Conservation (phyloP, 192 early-diverging fungal species). For the Backusella westeae region DNA sequence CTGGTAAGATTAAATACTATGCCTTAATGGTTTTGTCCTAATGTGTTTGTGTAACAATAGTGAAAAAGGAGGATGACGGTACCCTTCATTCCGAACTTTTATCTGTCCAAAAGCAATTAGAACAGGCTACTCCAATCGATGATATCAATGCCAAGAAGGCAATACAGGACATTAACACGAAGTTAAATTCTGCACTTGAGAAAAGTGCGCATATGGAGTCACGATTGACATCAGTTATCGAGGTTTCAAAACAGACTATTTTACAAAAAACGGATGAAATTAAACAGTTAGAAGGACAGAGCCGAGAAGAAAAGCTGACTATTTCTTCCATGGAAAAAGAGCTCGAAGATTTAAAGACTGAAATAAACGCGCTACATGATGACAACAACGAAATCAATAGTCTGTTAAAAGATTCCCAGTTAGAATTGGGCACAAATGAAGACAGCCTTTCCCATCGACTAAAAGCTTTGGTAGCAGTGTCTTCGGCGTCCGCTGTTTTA, state of each 20-base stretch:
- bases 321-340: not conserved
- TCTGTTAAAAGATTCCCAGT: not conserved
- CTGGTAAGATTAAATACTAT: not conserved
- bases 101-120: slow-evolving; percentile 8
- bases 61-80: not conserved
- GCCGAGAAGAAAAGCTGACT: not conserved
- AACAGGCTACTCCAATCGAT: not conserved
- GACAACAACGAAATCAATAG: not conserved
- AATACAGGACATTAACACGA: not conserved
- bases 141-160: not conserved
- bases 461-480: not conserved
- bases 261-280: not conserved
- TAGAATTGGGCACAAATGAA: not conserved
- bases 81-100: not conserved
- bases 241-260: not conserved
- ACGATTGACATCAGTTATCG: not conserved
- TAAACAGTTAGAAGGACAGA: not conserved
- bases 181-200: not conserved
- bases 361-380: not conserved
- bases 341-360: not conserved
- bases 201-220: not conserved
- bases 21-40: not conserved
- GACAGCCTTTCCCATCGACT: not conserved
- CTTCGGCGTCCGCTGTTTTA: not conserved
- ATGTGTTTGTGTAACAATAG: not conserved